Evolutionary conservation across 805 yeast species (phyloP).

Genomic region (Ogataea methylovora): DNA sequence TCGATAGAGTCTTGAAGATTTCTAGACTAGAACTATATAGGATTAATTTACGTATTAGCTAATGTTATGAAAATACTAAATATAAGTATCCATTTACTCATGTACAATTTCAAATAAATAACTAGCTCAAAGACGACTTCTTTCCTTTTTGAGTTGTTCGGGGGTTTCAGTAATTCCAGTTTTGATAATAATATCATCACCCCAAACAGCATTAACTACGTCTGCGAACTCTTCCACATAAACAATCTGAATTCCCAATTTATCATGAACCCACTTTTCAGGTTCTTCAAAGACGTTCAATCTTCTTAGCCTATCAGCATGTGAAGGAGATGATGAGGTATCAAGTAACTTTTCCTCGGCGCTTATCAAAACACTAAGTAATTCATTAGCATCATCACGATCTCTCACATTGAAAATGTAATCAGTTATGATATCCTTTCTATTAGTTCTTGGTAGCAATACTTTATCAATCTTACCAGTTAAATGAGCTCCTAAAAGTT

Average conservation of each 20-base stretch:
- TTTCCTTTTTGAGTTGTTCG: slow-evolving; percentile 1
- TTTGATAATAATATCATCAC: slow-evolving; percentile 24
- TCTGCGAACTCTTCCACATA: slow-evolving; percentile 78
- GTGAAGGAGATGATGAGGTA: background rate
- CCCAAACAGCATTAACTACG: slow-evolving; percentile 69
- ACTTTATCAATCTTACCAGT: slow-evolving; percentile 51
- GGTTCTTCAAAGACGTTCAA: slow-evolving; percentile 29
- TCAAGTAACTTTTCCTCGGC: slow-evolving; percentile 21
- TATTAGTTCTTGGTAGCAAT: slow-evolving; percentile 62
- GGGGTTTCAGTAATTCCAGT: background rate
- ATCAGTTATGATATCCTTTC: slow-evolving; percentile 60
- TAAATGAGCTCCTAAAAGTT: slow-evolving; percentile 71
- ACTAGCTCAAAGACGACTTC: slow-evolving; percentile 13
- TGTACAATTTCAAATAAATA: too few relatives aligned
- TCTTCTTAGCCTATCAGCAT: slow-evolving; percentile 2
- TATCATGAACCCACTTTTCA: slow-evolving; percentile 41
- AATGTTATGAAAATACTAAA: too few relatives aligned
- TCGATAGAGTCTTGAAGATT: too few relatives aligned
- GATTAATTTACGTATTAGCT: too few relatives aligned
- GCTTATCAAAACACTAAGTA: slow-evolving; percentile 13
- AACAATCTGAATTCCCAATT: slow-evolving; percentile 48
- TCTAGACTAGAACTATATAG: too few relatives aligned
- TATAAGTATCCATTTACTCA: too few relatives aligned
- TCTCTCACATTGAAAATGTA: slow-evolving; percentile 29
- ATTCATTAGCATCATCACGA: slow-evolving; percentile 9